Conservation (phyloP, 768 basidiomycete species). For the Daedalea quercina region DNA sequence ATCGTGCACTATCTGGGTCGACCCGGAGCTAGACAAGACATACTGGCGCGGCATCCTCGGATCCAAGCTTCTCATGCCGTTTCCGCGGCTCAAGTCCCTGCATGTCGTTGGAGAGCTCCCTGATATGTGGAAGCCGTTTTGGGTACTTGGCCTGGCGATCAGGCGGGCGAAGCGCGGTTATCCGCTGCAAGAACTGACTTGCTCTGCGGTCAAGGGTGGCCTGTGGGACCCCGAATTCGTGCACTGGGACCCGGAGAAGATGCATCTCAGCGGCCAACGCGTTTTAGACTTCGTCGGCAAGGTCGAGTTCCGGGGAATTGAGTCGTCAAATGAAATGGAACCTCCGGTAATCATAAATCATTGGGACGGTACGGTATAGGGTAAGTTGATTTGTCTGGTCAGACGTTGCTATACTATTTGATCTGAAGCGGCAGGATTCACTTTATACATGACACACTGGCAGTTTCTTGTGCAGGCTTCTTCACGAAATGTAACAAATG, state of each 20-base stretch:
- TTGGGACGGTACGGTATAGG: no score
- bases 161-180: neutral
- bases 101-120: neutral
- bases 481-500: no score
- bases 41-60: neutral
- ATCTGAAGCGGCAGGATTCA: no score
- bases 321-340: no score
- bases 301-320: neutral
- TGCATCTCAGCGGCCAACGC: neutral
- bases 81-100: neutral
- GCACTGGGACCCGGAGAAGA: neutral
- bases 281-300: neutral
- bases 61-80: neutral
- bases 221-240: neutral
- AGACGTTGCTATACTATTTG: no score
- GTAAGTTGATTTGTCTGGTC: no score
- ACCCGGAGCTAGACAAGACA: neutral
- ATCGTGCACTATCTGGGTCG: neutral
- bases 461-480: no score
- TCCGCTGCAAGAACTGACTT: neutral
- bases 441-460: no score
- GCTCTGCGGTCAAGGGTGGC: neutral
- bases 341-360: no score
- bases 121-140: neutral
- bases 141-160: neutral